Percentiles rank a stretch among this genome's conserved stretches.
phyloP scores from a whole-genome alignment of 1,139 yeast species.

The Debaryomycetaceae sp. region DNA sequence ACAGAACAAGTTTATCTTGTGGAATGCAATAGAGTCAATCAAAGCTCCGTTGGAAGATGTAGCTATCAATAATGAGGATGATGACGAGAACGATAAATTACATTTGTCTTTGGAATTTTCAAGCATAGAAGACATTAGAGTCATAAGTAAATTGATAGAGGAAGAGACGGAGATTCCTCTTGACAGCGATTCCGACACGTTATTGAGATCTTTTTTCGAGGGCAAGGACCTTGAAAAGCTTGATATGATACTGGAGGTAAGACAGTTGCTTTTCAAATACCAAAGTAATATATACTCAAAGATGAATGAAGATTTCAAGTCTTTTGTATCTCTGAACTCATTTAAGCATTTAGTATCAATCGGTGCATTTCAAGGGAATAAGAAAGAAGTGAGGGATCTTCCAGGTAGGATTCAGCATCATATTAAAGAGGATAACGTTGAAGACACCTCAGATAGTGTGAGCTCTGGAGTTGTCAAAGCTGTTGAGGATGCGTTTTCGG shows the following conservation, averaged over 20 bases:
- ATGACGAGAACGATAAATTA: conserved; percentile 14
- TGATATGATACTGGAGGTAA: conserved; percentile 41
- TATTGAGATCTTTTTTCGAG: conserved; percentile 26
- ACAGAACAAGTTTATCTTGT: conserved; percentile 50
- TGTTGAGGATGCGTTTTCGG: conserved; percentile 67
- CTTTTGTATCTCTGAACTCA: conserved; percentile 43
- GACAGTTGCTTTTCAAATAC: conserved; percentile 52
- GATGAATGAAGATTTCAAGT: conserved; percentile 53
- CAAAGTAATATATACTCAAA: conserved; percentile 51
- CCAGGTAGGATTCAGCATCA: neutral
- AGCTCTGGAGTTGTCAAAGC: conserved; percentile 54
- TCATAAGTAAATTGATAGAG: conserved; percentile 45
- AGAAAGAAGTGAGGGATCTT: neutral
- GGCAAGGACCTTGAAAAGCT: conserved; percentile 11
- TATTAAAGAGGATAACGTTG: neutral
- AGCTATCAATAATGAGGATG: conserved; percentile 18
- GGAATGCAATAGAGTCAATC: conserved; percentile 64
- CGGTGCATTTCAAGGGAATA: conserved; percentile 20
- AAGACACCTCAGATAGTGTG: conserved; percentile 11
- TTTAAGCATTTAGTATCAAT: conserved; percentile 42
- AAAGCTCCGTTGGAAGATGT: conserved; percentile 69
- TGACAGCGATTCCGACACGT: conserved; percentile 16
- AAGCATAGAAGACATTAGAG: conserved; percentile 44
- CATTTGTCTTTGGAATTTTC: conserved; percentile 35
- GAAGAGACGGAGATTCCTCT: conserved; percentile 23